phyloP scores from a whole-genome alignment of 805 yeast species.

The Zygosaccharomyces gambellarensis region DNA sequence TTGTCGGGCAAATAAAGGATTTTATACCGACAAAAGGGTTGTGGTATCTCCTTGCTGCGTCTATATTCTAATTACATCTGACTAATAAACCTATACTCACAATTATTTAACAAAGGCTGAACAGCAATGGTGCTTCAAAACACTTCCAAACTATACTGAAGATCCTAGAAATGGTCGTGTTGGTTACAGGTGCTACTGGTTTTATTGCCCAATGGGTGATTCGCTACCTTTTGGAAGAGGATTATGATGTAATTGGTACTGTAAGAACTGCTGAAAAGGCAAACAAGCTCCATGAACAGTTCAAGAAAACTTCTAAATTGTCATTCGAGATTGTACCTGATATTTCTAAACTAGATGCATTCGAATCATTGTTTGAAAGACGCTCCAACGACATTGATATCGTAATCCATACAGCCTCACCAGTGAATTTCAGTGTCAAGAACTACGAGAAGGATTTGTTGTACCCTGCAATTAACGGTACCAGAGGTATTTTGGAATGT shows the following conservation, averaged over 20 bases:
- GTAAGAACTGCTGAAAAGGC: conserved; percentile 45
- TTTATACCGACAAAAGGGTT: too few species aligned
- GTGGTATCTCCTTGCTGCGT: too few species aligned
- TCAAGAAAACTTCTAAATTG: conserved; percentile 27
- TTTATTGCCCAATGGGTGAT: conserved; percentile 49
- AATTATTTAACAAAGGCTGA: too few species aligned
- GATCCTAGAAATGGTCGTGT: conserved; percentile 28
- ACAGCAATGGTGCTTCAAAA: too few species aligned
- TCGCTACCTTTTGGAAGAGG: conserved; percentile 34
- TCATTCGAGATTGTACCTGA: conserved; percentile 36
- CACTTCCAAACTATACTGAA: too few species aligned
- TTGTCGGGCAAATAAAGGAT: too few species aligned
- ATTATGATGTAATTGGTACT: conserved; percentile 47
- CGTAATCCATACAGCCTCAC: conserved; percentile 51
- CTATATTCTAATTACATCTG: too few species aligned
- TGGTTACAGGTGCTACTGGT: conserved; percentile 52
- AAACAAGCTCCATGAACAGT: conserved; percentile 34
- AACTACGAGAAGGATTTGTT: conserved; percentile 46
- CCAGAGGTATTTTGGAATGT: conserved; percentile 43
- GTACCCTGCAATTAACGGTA: conserved; percentile 52
- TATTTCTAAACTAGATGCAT: conserved; percentile 38
- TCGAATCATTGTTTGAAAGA: conserved; percentile 40
- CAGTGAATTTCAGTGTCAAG: conserved; percentile 34
- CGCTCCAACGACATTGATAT: conserved; percentile 38
- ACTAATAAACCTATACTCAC: too few species aligned